Base-by-base conservation (phyloP, 192 early-diverging fungal species). In the Phlyctochytrium arcticum region DNA sequence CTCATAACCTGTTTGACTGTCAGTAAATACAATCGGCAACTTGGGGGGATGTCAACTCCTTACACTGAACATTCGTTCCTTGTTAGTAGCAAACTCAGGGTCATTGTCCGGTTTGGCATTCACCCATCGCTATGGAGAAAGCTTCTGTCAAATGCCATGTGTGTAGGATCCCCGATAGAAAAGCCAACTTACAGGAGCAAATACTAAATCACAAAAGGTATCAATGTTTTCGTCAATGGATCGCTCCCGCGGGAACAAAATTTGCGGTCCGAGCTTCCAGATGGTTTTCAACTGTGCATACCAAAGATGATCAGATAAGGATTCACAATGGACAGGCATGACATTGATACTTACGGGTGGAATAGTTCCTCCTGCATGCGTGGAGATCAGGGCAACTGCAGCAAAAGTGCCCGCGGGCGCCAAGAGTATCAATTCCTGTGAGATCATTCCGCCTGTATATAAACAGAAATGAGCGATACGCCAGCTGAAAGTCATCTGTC, bases 391-490 rank as follows among this genome's bases (percentile, higher is more conserved):
- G 5, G 76, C 71, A 42, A 90, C 35, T 0, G 86, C 84, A 1
- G 67, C 65, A 51, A 94, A 55, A 1, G 53, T 74, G 23, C 77
- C 70, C n/a, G 77, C 53, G 2, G 89, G 85, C 8, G 79, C 75
- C 29, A 83, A 68, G 27, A 79, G 33, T 10, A 75, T 80, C 54
- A 93, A 63, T 58, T 93, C 89, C 58, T 89, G 83, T 0, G 88
- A 73, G 50, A 95, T 88, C 93, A 93, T 95, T 3, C 67, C 71
- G n/a, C n/a, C n/a, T n/a, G 23, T 46, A 37, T 50, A 23, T 23
- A n/a, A n/a, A n/a, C n/a, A n/a, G n/a, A n/a, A n/a, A n/a, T n/a
- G n/a, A n/a, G n/a, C n/a, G n/a, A n/a, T n/a, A n/a, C n/a, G n/a
- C n/a, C n/a, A n/a, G 48, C 21, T 15, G 48, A 30, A 34, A 10